These are phyloP conservation scores for Tetracladium maxilliforme DNA, from an alignment of 2,329 filamentous ascomycete species.

Conservation along the genomic window DNA sequence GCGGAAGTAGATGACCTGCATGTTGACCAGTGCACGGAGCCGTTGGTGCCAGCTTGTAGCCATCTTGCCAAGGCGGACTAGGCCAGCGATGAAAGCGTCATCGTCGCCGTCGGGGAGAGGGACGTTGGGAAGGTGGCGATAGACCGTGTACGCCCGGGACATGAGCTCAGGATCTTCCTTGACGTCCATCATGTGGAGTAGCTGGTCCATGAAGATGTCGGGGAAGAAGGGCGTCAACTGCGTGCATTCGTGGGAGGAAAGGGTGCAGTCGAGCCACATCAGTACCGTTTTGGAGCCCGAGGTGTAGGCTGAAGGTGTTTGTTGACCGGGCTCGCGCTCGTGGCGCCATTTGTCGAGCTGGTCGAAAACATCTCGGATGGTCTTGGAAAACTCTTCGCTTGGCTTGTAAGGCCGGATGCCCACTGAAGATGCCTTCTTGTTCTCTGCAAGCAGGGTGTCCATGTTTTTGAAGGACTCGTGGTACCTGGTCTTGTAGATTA, in stretches of 20 bases:
- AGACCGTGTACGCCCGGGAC: slow-evolving; percentile 88
- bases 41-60: slow-evolving; percentile 91
- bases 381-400: slow-evolving; percentile 55
- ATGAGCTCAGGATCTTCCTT: slow-evolving; percentile 96
- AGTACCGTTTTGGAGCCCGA: slow-evolving; percentile 92
- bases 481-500: slow-evolving; percentile 81
- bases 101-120: slow-evolving; percentile 82
- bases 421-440: slow-evolving; percentile 67
- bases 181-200: slow-evolving; percentile 99
- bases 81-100: slow-evolving; percentile 64
- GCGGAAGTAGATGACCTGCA: slow-evolving; percentile 97
- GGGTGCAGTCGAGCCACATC: slow-evolving; percentile 82
- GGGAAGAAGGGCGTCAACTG: slow-evolving; percentile 87
- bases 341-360: slow-evolving; percentile 79
- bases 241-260: slow-evolving; percentile 86
- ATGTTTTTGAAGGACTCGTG: slow-evolving; percentile 88
- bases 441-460: slow-evolving; percentile 55
- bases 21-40: slow-evolving; percentile 87
- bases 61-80: slow-evolving; percentile 76
- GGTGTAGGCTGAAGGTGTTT: slow-evolving; percentile 88
- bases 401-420: slow-evolving; percentile 76
- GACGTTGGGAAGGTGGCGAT: slow-evolving; percentile 90
- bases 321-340: slow-evolving; percentile 72
- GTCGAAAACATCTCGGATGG: slow-evolving; percentile 60
- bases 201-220: slow-evolving; percentile 73